These are phyloP conservation scores for Globisporangium abappressorium DNA, from an alignment of 352 stramenopile species.

Conservation along the genomic window DNA sequence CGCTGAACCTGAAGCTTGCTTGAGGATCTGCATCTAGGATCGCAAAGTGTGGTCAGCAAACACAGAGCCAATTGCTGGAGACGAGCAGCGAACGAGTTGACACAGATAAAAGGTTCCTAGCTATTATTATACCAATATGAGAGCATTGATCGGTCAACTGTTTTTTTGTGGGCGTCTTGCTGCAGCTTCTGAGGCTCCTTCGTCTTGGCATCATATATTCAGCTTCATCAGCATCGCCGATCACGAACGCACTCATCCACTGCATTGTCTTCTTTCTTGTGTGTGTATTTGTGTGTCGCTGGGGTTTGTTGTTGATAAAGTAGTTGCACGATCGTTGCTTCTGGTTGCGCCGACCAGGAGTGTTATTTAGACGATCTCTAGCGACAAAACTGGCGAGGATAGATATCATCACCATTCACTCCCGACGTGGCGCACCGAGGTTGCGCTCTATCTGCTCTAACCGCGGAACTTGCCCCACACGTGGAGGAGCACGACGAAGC, in stretches of 20 bases:
- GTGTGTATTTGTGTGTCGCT: not conserved
- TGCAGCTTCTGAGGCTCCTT: constrained; percentile 8
- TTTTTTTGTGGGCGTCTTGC: constrained; percentile 8
- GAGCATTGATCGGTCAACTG: constrained; percentile 13
- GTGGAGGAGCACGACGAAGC: constrained; percentile 96
- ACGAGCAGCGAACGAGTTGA: not conserved
- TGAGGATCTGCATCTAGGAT: constrained; percentile 5
- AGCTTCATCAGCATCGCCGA: constrained; percentile 8
- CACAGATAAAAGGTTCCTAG: constrained; percentile 23
- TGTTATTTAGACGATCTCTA: constrained; percentile 6
- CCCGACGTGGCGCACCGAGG: constrained; percentile 4
- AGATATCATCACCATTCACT: not conserved
- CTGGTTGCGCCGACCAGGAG: constrained; percentile 5
- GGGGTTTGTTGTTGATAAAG: constrained; percentile 13
- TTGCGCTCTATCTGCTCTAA: constrained; percentile 28
- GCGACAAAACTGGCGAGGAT: constrained; percentile 10
- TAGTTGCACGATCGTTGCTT: constrained; percentile 5
- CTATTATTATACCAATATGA: constrained; percentile 38
- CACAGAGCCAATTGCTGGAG: not conserved
- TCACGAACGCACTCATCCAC: constrained; percentile 9
- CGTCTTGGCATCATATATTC: constrained; percentile 13
- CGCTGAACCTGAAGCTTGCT: constrained; percentile 6
- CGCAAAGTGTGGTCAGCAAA: not conserved
- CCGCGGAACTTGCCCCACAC: constrained; percentile 97
- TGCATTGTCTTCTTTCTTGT: constrained; percentile 9